A percentile compares a stretch with the other conserved stretches of the same genome.
Evolutionary conservation across 495 filamentous ascomycete species (phyloP).

Genomic region (Penicillium maclennaniae): DNA sequence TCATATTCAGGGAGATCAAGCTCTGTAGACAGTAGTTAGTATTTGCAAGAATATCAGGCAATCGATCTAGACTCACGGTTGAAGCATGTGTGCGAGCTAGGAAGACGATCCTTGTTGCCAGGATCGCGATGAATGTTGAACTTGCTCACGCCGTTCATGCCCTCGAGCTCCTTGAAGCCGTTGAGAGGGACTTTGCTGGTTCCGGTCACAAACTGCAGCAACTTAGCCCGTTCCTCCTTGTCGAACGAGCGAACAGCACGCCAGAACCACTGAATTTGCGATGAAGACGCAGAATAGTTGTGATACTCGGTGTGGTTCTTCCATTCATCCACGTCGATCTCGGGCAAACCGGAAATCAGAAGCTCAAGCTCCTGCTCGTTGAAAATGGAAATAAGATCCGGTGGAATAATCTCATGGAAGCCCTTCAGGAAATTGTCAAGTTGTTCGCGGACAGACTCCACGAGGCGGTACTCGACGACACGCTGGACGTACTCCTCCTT

Average conservation of each 20-base stretch:
- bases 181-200: slow-evolving; percentile 98
- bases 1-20: slow-evolving; percentile 99
- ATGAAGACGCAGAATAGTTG: slow-evolving; percentile 90
- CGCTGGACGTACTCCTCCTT: slow-evolving; percentile 95
- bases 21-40: slow-evolving; percentile 57
- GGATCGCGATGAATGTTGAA: slow-evolving; percentile 99
- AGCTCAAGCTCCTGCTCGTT: slow-evolving; percentile 97
- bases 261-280: slow-evolving; percentile 99
- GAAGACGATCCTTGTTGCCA: slow-evolving; percentile 93
- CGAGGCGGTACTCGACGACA: slow-evolving; percentile 89
- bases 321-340: slow-evolving; percentile 98
- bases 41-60: neutral
- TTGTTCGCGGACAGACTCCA: slow-evolving; percentile 87
- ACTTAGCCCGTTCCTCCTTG: slow-evolving; percentile 96
- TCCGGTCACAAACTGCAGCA: slow-evolving; percentile 97
- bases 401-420: slow-evolving; percentile 97
- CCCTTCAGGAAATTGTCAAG: slow-evolving; percentile 93
- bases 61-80: slow-evolving; percentile 72
- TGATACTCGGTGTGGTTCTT: slow-evolving; percentile 98
- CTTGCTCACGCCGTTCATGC: slow-evolving; percentile 96
- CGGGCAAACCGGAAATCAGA: slow-evolving; percentile 92
- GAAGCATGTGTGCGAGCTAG: slow-evolving; percentile 97
- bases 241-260: slow-evolving; percentile 95
- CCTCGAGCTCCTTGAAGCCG: slow-evolving; percentile 97
- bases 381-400: slow-evolving; percentile 94